Base-by-base conservation (phyloP, 768 basidiomycete genomes). In the Russula brevipes region DNA sequence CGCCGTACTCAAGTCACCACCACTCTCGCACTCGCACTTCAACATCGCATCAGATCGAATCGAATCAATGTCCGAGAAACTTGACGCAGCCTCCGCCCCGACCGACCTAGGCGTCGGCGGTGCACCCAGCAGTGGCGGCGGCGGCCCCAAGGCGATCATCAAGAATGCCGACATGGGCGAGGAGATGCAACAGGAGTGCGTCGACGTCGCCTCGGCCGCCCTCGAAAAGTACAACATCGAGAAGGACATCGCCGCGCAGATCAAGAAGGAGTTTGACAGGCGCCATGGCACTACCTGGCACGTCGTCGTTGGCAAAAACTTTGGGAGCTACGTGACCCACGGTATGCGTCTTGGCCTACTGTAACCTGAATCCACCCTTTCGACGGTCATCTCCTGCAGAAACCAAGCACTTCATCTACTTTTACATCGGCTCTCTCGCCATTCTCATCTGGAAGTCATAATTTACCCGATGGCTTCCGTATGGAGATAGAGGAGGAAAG, bases 341-440 rank as follows among this genome's bases (percentile, higher is more conserved):
- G 95, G 94, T 96, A 69, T 70, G 58, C 53, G 87, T 76, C 38
- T 58, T n/a, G 8, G 4, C 41, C 41, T 24, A 24, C 24, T 24
- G 24, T 24, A 24, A 24, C 1, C 24, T 24, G 24, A 24, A 24
- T n/a, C 16, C n/a, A 9, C 36, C 36, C n/a, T 9, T n/a, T 5
- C 9, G n/a, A 5, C 36, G 11, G 39, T 14, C 17, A 42, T 42
- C 45, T 19, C 64, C 65, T 61, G 46, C 58, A 97, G 94, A 98
- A 83, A 96, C 94, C 68, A 95, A 94, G 76, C 90, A 97, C 74
- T 98, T 98, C 78, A 94, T 98, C 79, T 98, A 98, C 82, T 96
- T 96, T 78, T 98, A 96, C 80, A 81, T 98, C 73, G 94, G 92
- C 60, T 79, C 87, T 41, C 86, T 95, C 70, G 95, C 95, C 64